Evolutionary conservation across 805 yeast species (phyloP).

Genomic region (Kockiozyma suomiensis): DNA sequence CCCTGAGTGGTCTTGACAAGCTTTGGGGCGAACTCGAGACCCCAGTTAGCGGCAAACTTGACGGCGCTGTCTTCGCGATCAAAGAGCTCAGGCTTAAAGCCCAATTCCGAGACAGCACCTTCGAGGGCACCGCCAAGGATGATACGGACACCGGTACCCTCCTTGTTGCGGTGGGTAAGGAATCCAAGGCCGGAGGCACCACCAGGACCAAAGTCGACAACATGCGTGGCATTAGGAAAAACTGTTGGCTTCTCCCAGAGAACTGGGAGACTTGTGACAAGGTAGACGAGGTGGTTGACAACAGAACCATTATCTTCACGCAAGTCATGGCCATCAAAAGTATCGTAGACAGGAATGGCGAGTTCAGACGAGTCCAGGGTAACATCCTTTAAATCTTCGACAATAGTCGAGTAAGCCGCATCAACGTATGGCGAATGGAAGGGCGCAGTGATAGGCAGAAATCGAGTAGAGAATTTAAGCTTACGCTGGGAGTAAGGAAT

Average conservation of each 20-base stretch:
- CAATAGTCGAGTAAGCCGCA: constrained; percentile 68
- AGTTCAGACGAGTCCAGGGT: constrained; percentile 59
- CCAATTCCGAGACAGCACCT: constrained; percentile 73
- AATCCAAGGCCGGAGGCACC: constrained; percentile 96
- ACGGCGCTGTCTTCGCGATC: constrained; percentile 66
- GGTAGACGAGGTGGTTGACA: constrained; percentile 69
- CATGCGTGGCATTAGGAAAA: constrained; percentile 71
- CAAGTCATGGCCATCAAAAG: constrained; percentile 80
- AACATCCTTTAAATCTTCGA: constrained; percentile 65
- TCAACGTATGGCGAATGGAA: constrained; percentile 89
- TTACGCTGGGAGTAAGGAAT: constrained; percentile 93
- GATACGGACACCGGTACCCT: constrained; percentile 95
- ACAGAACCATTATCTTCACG: constrained; percentile 56
- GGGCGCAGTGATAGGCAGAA: constrained; percentile 93
- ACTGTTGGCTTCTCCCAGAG: constrained; percentile 91
- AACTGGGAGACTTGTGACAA: constrained; percentile 87
- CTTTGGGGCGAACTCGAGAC: constrained; percentile 81
- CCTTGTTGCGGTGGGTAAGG: constrained; percentile 94
- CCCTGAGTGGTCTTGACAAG: constrained; percentile 67
- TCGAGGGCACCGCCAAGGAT: constrained; percentile 93
- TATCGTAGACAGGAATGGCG: constrained; percentile 87
- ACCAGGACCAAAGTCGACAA: constrained; percentile 98
- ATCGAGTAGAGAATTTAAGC: constrained; percentile 87
- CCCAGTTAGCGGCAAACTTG: constrained; percentile 89
- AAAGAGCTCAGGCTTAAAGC: constrained; percentile 93